A percentile compares a stretch with the other conserved stretches of the same genome.
Evolutionary conservation across 371 early-diverging fungal species (phyloP).

Genomic region (Polyrhizophydium stewartii): DNA sequence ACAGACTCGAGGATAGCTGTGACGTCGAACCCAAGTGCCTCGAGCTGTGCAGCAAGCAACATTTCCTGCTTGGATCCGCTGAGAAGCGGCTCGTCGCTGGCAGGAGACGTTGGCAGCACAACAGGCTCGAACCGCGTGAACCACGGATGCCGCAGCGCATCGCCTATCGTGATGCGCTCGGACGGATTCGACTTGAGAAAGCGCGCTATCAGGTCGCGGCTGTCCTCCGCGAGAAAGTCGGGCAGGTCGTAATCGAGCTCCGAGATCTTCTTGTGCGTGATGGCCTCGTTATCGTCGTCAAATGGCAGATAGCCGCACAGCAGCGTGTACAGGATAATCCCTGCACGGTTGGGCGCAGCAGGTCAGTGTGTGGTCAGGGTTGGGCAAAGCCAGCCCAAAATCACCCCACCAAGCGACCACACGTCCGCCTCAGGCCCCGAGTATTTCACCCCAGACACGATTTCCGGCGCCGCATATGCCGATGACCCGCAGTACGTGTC

Average conservation of each 20-base stretch:
- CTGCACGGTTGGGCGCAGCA: slow-evolving; percentile 5
- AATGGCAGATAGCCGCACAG: slow-evolving; percentile 79
- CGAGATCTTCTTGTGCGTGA: slow-evolving; percentile 67
- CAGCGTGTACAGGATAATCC: slow-evolving; percentile 77
- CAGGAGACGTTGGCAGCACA: slow-evolving; percentile 30
- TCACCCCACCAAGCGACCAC: slow-evolving; percentile 66
- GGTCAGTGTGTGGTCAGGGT: not conserved
- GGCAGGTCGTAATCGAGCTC: slow-evolving; percentile 71
- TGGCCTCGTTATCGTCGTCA: slow-evolving; percentile 73
- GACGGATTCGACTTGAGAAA: slow-evolving; percentile 65
- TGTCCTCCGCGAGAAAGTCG: slow-evolving; percentile 53
- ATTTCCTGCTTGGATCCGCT: slow-evolving; percentile 11
- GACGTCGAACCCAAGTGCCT: slow-evolving; percentile 62
- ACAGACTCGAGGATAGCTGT: slow-evolving; percentile 54
- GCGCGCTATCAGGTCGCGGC: slow-evolving; percentile 45
- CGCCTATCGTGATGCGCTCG: slow-evolving; percentile 59
- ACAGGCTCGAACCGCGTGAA: slow-evolving; percentile 28
- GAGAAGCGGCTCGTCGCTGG: slow-evolving; percentile 14
- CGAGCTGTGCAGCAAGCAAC: slow-evolving; percentile 45
- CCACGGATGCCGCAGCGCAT: slow-evolving; percentile 72
- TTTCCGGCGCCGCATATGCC: slow-evolving; percentile 83
- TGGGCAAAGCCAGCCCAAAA: not conserved
- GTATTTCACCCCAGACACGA: slow-evolving; percentile 70
- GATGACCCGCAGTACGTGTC: slow-evolving; percentile 85
- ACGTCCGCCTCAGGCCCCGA: slow-evolving; percentile 81